These are phyloP conservation scores for Dendrobium chrysotoxum DNA, from an alignment of 106 monocot genomes.

Conservation along the genomic window DNA sequence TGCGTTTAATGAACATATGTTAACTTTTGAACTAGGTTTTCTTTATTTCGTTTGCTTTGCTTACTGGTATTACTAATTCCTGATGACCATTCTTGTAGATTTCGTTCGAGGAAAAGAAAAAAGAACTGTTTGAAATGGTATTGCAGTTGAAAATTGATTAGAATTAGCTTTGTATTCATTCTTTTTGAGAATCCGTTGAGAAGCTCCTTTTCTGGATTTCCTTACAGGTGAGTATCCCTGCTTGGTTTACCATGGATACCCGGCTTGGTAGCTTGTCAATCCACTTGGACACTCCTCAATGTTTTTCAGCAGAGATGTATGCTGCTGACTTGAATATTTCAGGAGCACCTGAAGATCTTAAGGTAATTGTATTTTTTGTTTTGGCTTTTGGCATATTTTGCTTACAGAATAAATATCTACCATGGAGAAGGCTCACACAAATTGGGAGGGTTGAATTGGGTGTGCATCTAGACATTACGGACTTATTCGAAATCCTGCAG, in stretches of 20 bases:
- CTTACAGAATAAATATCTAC: neutral
- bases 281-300: slow-evolving; percentile 93
- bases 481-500: too few relatives aligned
- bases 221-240: slow-evolving; percentile 80
- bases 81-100: slow-evolving; percentile 37
- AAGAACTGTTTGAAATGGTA: slow-evolving; percentile 98
- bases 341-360: slow-evolving; percentile 67
- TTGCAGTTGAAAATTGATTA: neutral
- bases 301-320: slow-evolving; percentile 98
- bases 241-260: slow-evolving; percentile 95
- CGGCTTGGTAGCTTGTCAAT: slow-evolving; percentile 84
- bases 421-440: too few relatives aligned
- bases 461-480: too few relatives aligned
- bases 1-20: neutral
- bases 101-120: slow-evolving; percentile 92
- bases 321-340: slow-evolving; percentile 67
- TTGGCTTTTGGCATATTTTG: neutral
- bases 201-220: neutral
- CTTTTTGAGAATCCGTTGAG: neutral
- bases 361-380: slow-evolving; percentile 35
- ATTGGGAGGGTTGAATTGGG: too few relatives aligned
- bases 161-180: neutral
- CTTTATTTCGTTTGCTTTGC: neutral
- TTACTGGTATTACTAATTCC: neutral
- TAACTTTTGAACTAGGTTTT: neutral